Evolutionary conservation across 2,329 filamentous ascomycete genomes (phyloP), one percentile per base, ranked within the genome.

Genomic region (Arthrobotrys musiformis): DNA sequence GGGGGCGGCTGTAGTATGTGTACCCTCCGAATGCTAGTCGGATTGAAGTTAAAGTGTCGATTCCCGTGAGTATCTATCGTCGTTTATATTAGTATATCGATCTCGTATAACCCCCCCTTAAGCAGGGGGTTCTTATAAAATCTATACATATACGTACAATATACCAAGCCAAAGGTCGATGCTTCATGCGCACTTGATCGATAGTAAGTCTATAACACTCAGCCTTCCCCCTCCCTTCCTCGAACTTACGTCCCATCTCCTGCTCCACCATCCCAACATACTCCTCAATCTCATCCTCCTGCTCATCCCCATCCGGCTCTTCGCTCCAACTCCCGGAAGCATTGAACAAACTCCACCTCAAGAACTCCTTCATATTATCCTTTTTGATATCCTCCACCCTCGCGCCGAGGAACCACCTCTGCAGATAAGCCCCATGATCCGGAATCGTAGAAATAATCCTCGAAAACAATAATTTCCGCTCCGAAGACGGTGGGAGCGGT

Each of bases 311-410:
- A 54, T 68, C 62, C 2, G 62, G 52, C 26, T 69, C 70, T 48
- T 68, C 62, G 4, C 83, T 81, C 26, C 84, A 83, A 56, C 82
- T 81, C 2, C 85, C 83, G 8, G 83, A 84, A 8, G 84, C 83
- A 78, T 87, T 87, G 56, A 88, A 85, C 63, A 90, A 87, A 0
- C 87, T 88, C 89, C 88, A 91, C n/a, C 85, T 82, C 19, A 89
- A 84, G 81, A 89, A 90, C 67, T 89, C 87, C 81, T 87, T 88
- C 61, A 90, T 80, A 81, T 90, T 89, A 33, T 90, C 88, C 13
- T 85, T 83, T 67, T 86, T 85, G 52, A 91, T 87, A 28, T 89
- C 87, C 28, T 84, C 82, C 1, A 83, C 56, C 15, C 85, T 83
- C 6, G 88, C 87, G 28, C 86, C 86, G 24, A 87, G 82, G 80